These are phyloP conservation scores for Phytophthora sp. DNA, from an alignment of 352 stramenopile species.

Conservation along the genomic window DNA sequence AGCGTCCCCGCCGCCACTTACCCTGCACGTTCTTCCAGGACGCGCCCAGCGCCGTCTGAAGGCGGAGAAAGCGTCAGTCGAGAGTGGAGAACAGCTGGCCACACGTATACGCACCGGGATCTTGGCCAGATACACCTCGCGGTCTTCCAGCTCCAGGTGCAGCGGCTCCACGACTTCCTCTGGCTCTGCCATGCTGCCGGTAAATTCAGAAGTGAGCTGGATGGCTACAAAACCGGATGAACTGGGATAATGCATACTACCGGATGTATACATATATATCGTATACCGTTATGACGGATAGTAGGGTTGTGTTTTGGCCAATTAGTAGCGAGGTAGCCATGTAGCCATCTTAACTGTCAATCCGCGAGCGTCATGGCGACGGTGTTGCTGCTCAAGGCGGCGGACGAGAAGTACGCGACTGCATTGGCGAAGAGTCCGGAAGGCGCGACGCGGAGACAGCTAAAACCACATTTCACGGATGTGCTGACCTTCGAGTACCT, in stretches of 20 bases:
- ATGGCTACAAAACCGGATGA: background rate
- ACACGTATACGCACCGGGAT: constrained; percentile 68
- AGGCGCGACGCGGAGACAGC: background rate
- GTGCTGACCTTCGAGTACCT: constrained; percentile 76
- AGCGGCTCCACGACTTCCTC: constrained; percentile 91
- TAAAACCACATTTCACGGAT: constrained; percentile 57
- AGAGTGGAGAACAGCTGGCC: no score
- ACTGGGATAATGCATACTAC: no score
- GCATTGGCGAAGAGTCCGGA: constrained; percentile 35
- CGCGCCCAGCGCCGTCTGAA: constrained; percentile 68
- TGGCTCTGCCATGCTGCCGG: constrained; percentile 72
- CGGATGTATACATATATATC: no score
- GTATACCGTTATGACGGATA: no score
- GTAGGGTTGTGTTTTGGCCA: no score
- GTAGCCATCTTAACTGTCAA: constrained; percentile 9
- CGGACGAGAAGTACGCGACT: constrained; percentile 59
- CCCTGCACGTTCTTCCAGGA: constrained; percentile 88
- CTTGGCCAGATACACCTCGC: constrained; percentile 89
- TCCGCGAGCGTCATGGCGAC: constrained; percentile 13
- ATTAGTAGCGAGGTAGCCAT: no score
- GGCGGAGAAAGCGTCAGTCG: constrained; percentile 4
- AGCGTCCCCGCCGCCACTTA: constrained; percentile 15
- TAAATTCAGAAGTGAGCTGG: background rate
- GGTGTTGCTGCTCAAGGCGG: constrained; percentile 74
- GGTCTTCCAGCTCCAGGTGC: constrained; percentile 87